Evolutionary conservation across 306 rosid species (phyloP).

Genomic region (Astragalus glycyphyllos): DNA sequence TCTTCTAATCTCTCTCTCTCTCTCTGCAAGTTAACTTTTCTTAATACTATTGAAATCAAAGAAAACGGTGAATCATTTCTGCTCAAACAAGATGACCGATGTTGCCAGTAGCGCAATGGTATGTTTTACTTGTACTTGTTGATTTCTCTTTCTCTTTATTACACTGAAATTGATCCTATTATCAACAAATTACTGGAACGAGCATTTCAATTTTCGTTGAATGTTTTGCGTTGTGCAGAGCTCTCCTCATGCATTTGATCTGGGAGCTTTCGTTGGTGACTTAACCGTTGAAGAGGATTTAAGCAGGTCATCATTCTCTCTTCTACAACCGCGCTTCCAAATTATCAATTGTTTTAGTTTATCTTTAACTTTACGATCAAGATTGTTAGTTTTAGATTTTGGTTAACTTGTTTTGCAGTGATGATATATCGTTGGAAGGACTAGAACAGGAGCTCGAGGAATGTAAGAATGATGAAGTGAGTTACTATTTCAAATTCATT

Average conservation of each 20-base stretch:
- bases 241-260: constrained; percentile 59
- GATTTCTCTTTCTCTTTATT: background rate
- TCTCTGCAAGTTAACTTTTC: background rate
- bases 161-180: background rate
- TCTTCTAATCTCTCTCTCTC: background rate
- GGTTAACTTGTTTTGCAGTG: constrained; percentile 54
- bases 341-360: background rate
- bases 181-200: background rate
- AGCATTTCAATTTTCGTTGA: constrained; percentile 10
- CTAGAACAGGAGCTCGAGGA: constrained; percentile 92
- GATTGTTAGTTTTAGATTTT: constrained; percentile 6
- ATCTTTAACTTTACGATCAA: background rate
- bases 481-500: constrained; percentile 34
- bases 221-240: constrained; percentile 46
- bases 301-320: constrained; percentile 53
- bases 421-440: constrained; percentile 88
- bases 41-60: background rate
- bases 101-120: constrained; percentile 47
- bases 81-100: constrained; percentile 46
- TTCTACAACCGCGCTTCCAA: background rate
- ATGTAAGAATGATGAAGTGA: constrained; percentile 80
- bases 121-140: constrained; percentile 13
- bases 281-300: constrained; percentile 77
- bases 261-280: constrained; percentile 89
- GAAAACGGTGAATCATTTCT: background rate